A percentile compares a stretch with the other conserved stretches of the same genome.
Conservation (phyloP, 2,329 filamentous ascomycete species). For the Hypoxylon sp. region DNA sequence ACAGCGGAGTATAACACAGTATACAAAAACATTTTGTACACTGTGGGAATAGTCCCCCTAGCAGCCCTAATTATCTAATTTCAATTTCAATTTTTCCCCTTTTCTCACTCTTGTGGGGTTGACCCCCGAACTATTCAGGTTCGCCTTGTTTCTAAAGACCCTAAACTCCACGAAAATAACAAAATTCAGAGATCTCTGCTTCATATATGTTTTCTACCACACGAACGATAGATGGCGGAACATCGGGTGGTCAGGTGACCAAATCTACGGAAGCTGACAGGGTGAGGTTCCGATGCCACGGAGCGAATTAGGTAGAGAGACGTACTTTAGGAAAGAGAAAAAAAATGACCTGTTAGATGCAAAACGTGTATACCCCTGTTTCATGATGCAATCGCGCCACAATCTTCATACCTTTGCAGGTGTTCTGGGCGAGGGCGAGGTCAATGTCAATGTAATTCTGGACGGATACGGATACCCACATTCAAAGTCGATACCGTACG, state of each 20-base stretch:
- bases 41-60: not conserved
- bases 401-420: not conserved
- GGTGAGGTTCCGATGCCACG: constrained; percentile 17
- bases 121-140: not conserved
- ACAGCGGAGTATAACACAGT: constrained; percentile 10
- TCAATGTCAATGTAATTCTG: not conserved
- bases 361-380: constrained; percentile 23
- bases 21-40: not conserved
- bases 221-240: not conserved
- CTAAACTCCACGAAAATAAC: not conserved
- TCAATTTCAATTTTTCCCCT: not conserved
- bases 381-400: constrained; percentile 24
- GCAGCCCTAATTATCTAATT: constrained; percentile 9
- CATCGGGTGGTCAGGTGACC: constrained; percentile 27
- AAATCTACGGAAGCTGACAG: constrained; percentile 2
- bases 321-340: constrained; percentile 1
- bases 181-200: not conserved
- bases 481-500: not conserved
- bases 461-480: constrained; percentile 14
- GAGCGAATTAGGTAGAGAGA: constrained; percentile 15
- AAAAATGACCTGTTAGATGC: constrained; percentile 4
- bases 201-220: not conserved
- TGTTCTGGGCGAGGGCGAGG: not conserved
- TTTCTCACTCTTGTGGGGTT: not conserved
- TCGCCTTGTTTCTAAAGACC: not conserved